Base-by-base conservation (phyloP, 352 stramenopile genomes). In the Pythium dissimile region DNA sequence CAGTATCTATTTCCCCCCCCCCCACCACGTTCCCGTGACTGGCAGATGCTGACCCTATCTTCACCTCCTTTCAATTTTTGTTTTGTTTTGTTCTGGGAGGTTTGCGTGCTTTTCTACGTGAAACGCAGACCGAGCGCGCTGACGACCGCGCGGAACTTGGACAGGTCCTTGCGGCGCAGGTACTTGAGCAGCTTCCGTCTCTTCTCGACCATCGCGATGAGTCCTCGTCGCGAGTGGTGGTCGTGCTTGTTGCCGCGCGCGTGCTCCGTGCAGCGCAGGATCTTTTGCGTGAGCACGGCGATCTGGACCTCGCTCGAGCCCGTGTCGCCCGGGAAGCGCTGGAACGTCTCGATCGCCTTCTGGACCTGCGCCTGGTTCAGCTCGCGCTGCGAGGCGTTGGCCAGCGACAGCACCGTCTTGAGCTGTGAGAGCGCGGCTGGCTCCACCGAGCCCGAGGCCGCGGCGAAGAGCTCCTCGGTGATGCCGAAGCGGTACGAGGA, bases 151-250 rank as follows among this genome's bases (percentile, higher is more conserved):
- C 82, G 78, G 69, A 69, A 94, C 70, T 92, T 90, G 53, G 75
- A 64, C 60, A 94, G 59, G 59, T 94, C 82, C 71, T 92, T 76
- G 31, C 83, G 76, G 32, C 82, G 82, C 69, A 94, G 59, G 66
- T 92, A 94, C 70, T 91, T 87, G 54, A 94, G 75, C 45, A 94
- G 66, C 69, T 92, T 94, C 66, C 82, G 82, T 62, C 84, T 79
- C 68, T 89, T 88, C 69, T 89, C 73, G 35, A 94, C 83, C 84
- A 94, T 90, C 20, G 83, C 78, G 35, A 92, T 89, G 20, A 94
- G 73, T 3, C 84, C 84, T 59, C 84, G 82, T 61, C 82, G 76
- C 64, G 84, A 94, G 74, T 94, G 84, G 55, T 92, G 82, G 69
- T 94, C 84, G 66, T 94, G 89, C 82, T 92, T 92, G 72, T 94